phyloP scores from a whole-genome alignment of 148 eudicot genomes.

The Dysphania ambrosioides region DNA sequence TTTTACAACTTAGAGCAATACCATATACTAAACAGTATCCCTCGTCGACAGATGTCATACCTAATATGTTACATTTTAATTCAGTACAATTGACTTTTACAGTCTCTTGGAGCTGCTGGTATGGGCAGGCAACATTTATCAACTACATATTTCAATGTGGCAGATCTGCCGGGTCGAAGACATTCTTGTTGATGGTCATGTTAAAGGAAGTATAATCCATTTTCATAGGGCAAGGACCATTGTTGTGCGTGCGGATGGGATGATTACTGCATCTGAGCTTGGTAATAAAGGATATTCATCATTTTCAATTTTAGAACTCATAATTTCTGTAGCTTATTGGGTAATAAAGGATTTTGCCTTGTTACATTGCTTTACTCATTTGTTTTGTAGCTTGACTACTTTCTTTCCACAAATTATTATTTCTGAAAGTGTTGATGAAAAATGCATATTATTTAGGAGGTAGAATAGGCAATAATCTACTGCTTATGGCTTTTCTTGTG shows the following conservation, averaged over 20 bases:
- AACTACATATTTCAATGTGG: slow-evolving; percentile 15
- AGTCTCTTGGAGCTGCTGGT: slow-evolving; percentile 14
- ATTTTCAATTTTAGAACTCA: not conserved
- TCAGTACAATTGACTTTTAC: slow-evolving; percentile 9
- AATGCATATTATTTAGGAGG: not conserved
- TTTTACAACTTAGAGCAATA: not conserved
- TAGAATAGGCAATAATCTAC: not conserved
- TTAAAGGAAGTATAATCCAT: slow-evolving; percentile 75
- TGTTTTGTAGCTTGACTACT: not conserved
- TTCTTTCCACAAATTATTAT: not conserved
- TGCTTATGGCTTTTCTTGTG: not conserved
- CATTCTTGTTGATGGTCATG: slow-evolving; percentile 61
- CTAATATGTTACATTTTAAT: not conserved
- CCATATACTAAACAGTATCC: not conserved
- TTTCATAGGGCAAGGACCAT: slow-evolving; percentile 76
- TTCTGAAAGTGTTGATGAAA: no score
- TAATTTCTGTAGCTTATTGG: not conserved
- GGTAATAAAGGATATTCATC: slow-evolving; percentile 38
- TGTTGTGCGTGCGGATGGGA: slow-evolving; percentile 53
- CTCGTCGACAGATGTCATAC: not conserved
- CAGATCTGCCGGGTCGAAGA: slow-evolving; percentile 93
- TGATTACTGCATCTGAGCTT: slow-evolving; percentile 70
- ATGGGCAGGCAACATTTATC: not conserved
- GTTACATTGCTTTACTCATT: not conserved
- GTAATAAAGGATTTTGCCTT: not conserved